A percentile compares a stretch with the other conserved stretches of the same genome.
Evolutionary conservation across 163 green algal genomes (phyloP).

Genomic region (Trebouxia gelatinosa): DNA sequence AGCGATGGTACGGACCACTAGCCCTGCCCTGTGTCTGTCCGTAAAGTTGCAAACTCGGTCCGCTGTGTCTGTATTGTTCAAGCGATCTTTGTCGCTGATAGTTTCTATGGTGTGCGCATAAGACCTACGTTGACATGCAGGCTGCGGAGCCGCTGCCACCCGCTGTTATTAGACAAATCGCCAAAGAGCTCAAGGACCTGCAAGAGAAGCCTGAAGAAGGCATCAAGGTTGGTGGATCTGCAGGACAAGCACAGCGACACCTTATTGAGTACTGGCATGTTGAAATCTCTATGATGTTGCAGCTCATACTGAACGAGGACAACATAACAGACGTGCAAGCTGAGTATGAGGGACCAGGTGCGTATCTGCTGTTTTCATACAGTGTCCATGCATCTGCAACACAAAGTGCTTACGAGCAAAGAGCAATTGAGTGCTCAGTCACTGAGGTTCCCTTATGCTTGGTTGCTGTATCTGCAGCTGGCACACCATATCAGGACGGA

Average conservation of each 20-base stretch:
- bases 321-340: conserved; percentile 84
- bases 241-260: too few species aligned
- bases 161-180: conserved; percentile 37
- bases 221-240: conserved; percentile 72
- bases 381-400: too few species aligned
- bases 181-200: conserved; percentile 74
- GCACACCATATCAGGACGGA: conserved; percentile 90
- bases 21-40: neutral
- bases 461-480: conserved; percentile 44
- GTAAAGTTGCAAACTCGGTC: too few species aligned
- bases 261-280: too few species aligned
- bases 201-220: conserved; percentile 66
- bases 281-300: too few species aligned
- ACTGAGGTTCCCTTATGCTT: too few species aligned
- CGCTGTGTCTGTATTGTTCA: neutral
- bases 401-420: too few species aligned
- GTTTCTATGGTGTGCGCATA: too few species aligned
- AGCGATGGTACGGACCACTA: neutral
- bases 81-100: conserved; percentile 10
- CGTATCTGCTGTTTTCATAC: too few species aligned
- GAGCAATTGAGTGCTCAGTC: too few species aligned
- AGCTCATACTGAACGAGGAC: conserved; percentile 78
- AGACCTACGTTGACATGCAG: neutral
- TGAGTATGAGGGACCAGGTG: conserved; percentile 86
- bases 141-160: conserved; percentile 18